These are phyloP conservation scores for Pecoramyces ruminantium DNA, from an alignment of 192 early-diverging fungal species.

Conservation along the genomic window DNA sequence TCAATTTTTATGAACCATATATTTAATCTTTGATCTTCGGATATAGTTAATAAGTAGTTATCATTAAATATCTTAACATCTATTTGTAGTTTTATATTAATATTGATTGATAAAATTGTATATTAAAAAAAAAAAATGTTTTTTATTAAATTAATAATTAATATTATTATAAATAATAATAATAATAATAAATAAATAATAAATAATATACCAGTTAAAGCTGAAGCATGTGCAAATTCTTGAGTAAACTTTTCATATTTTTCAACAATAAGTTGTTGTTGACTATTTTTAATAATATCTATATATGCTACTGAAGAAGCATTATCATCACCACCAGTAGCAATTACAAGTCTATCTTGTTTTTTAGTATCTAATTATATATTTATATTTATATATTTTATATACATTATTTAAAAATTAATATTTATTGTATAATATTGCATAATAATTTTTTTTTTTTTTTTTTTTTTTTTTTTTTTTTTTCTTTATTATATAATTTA, in stretches of 20 bases:
- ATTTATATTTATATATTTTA: too few relatives aligned
- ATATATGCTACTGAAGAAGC: constrained; percentile 16
- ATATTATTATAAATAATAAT: background rate
- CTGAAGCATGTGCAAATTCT: constrained; percentile 42
- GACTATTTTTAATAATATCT: constrained; percentile 2
- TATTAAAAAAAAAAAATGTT: too few relatives aligned
- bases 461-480: too few relatives aligned
- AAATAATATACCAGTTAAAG: constrained; percentile 56
- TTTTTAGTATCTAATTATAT: background rate
- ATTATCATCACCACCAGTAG: constrained; percentile 70
- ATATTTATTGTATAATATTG: too few relatives aligned
- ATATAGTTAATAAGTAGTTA: background rate
- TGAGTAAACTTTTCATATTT: constrained; percentile 7
- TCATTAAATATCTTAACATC: background rate
- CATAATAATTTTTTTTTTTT: too few relatives aligned
- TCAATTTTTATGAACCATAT: background rate
- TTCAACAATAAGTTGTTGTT: background rate
- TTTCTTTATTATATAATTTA: too few relatives aligned
- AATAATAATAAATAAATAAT: too few relatives aligned
- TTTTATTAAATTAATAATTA: too few relatives aligned
- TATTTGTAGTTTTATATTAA: too few relatives aligned
- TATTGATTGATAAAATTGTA: too few relatives aligned
- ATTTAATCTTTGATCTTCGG: background rate
- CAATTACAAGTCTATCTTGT: constrained; percentile 11
- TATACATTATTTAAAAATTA: too few relatives aligned